These are phyloP conservation scores for Lojkania enalia DNA, from an alignment of 2,329 filamentous ascomycete genomes.

Conservation along the genomic window DNA sequence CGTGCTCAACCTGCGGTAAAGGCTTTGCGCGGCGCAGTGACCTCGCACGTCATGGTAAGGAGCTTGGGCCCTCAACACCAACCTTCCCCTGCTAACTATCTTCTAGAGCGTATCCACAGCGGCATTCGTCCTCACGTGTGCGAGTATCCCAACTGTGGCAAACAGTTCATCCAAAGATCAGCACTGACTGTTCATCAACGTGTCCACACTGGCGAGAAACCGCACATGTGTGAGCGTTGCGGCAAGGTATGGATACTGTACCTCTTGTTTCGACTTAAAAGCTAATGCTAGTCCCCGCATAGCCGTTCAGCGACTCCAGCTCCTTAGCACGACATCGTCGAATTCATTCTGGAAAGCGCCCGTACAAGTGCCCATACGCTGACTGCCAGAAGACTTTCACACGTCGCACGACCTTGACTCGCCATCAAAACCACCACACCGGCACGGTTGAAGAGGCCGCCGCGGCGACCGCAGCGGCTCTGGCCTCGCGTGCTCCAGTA, in stretches of 20 bases:
- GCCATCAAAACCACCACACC: conserved; percentile 94
- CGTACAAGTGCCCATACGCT: conserved; percentile 96
- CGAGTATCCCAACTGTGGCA: conserved; percentile 84
- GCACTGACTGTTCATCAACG: conserved; percentile 93
- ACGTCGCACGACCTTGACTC: conserved; percentile 87
- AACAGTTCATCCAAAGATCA: conserved; percentile 96
- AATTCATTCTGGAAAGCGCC: conserved; percentile 92
- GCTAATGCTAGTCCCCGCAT: conserved; percentile 34
- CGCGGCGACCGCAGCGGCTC: conserved; percentile 80
- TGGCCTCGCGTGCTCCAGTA: conserved; percentile 61
- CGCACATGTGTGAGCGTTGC: conserved; percentile 95
- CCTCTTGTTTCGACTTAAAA: conserved; percentile 5
- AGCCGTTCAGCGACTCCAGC: conserved; percentile 96
- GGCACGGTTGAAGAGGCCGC: conserved; percentile 94
- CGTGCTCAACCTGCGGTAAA: conserved; percentile 87
- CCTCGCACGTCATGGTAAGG: conserved; percentile 88
- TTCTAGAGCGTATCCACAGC: conserved; percentile 87
- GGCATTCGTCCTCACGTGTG: conserved; percentile 90
- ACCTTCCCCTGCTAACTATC: conserved; percentile 34
- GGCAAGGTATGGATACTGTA: conserved; percentile 71
- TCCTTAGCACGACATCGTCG: conserved; percentile 90
- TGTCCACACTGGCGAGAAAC: conserved; percentile 97
- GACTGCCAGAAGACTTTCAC: conserved; percentile 99
- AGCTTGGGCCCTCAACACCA: conserved; percentile 37
- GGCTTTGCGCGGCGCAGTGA: conserved; percentile 93